Conservation (phyloP, 768 basidiomycete genomes). For the Coprinopsis strossmayeri region DNA sequence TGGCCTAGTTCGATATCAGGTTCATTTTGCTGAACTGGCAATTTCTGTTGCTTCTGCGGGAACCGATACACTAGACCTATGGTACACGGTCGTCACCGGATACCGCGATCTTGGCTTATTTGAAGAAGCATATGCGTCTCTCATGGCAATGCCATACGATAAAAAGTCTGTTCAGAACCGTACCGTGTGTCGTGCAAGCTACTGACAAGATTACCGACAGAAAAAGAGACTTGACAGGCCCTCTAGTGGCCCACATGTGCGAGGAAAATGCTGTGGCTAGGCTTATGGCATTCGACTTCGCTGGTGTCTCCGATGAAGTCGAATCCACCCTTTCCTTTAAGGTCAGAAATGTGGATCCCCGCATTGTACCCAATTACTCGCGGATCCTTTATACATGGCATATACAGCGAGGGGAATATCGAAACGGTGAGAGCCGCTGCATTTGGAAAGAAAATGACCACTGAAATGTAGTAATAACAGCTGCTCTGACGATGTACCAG, state of each 20-base stretch:
- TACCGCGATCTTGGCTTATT: constrained; percentile 67
- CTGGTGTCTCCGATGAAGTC: constrained; percentile 79
- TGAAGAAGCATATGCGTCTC: constrained; percentile 81
- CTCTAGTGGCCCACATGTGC: constrained; percentile 88
- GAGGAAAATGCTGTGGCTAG: constrained; percentile 77
- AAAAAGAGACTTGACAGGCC: constrained; percentile 74
- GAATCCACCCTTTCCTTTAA: constrained; percentile 88
- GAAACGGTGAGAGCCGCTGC: constrained; percentile 87
- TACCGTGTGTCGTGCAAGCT: constrained; percentile 6
- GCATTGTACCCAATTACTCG: constrained; percentile 78
- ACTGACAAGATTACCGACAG: constrained; percentile 31
- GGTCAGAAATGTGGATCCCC: constrained; percentile 88
- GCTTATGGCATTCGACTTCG: constrained; percentile 78
- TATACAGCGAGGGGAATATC: constrained; percentile 79
- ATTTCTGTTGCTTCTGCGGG: constrained; percentile 57
- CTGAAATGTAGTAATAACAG: no score
- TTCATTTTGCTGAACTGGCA: constrained; percentile 73
- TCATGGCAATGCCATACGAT: constrained; percentile 70
- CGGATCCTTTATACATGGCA: constrained; percentile 95
- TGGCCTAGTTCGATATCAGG: constrained; percentile 51
- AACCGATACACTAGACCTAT: constrained; percentile 59
- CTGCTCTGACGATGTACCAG: constrained; percentile 90
- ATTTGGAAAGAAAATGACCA: no score
- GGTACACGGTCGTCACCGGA: constrained; percentile 74
- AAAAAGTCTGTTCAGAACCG: constrained; percentile 60